Base-by-base conservation (phyloP, 169 alveolate species). In the Blepharisma undulans region DNA sequence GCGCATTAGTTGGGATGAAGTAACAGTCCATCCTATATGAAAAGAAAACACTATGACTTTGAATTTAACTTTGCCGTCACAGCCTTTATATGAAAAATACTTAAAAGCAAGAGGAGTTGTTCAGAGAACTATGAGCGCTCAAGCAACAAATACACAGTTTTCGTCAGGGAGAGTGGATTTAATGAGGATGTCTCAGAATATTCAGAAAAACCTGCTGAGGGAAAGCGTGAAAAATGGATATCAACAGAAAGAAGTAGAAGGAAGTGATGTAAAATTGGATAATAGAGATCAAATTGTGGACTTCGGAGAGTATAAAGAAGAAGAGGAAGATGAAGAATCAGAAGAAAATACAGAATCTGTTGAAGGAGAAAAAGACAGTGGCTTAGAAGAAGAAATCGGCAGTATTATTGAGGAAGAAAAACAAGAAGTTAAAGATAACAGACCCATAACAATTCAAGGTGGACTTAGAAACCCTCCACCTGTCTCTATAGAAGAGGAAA, bases 1-100 rank as follows among this genome's bases (percentile, higher is more conserved):
- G 48, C 92, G 99, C 86, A 92, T 93, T 32, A 89, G 95, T 16
- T 96, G 98, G 98, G 97, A 96, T 59, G 97, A 96, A 91, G 89
- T 97, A 18, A 93, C 92, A 84, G 66, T 82, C 81, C 96, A 95
- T 92, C 94, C 96, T 2, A 93, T 95, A 91, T 96, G 98, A 98
- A 92, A 92, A 18, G 90, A 91, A 12, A 81, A 88, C 10, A 87
- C 92, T 4, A 86, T 76, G 27, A 60, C 72, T 19, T n/a, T 72
- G n/a, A 80, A 82, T 32, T n/a, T 81, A 71, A 72, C 82, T 30
- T 84, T 95, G 25, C 98, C 98, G 19, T 14, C 88, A n/a, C 88
- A 95, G 85, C 98, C 97, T 33, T 92, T 93, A 81, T 95, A 92
- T 86, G 97, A 94, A 16, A 74, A 84, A 22, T 96, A 76, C 79